Conservation (phyloP, 2,329 filamentous ascomycete genomes). For the Hypoxylon sp. region DNA sequence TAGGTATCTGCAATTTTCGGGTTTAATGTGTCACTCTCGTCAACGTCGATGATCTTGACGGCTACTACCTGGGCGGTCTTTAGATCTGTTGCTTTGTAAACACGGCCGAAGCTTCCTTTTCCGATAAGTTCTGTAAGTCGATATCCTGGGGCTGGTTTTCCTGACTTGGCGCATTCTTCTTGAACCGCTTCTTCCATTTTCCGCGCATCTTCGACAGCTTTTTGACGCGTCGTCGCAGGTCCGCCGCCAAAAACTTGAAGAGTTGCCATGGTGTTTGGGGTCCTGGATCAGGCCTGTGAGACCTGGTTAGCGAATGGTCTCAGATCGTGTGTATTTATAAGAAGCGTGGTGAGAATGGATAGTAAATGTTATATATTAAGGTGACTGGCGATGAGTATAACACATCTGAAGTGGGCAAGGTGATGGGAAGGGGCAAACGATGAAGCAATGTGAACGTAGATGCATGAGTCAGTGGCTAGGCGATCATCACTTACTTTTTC, state of each 20-base stretch:
- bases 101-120: slow-evolving; percentile 80
- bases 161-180: slow-evolving; percentile 72
- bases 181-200: slow-evolving; percentile 77
- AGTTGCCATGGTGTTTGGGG: slow-evolving; percentile 47
- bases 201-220: slow-evolving; percentile 77
- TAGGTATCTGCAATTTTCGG: slow-evolving; percentile 77
- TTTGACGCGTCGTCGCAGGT: slow-evolving; percentile 57
- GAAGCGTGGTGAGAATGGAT: neutral
- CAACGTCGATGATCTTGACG: slow-evolving; percentile 88
- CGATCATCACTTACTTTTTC: slow-evolving; percentile 26
- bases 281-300: slow-evolving; percentile 26
- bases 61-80: slow-evolving; percentile 72
- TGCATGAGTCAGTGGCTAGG: neutral
- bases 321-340: neutral
- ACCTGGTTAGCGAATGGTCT: slow-evolving; percentile 30
- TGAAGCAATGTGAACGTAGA: neutral
- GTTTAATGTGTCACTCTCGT: slow-evolving; percentile 79
- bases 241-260: slow-evolving; percentile 50
- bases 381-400: neutral
- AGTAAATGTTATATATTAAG: neutral
- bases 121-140: slow-evolving; percentile 80
- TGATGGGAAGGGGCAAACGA: neutral
- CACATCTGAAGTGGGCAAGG: neutral
- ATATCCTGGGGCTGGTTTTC: slow-evolving; percentile 75
- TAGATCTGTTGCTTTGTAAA: slow-evolving; percentile 74